Percentiles rank a stretch among this genome's conserved stretches.
These are phyloP conservation scores for Alnus glutinosa DNA, from an alignment of 306 rosid species.

Conservation along the genomic window DNA sequence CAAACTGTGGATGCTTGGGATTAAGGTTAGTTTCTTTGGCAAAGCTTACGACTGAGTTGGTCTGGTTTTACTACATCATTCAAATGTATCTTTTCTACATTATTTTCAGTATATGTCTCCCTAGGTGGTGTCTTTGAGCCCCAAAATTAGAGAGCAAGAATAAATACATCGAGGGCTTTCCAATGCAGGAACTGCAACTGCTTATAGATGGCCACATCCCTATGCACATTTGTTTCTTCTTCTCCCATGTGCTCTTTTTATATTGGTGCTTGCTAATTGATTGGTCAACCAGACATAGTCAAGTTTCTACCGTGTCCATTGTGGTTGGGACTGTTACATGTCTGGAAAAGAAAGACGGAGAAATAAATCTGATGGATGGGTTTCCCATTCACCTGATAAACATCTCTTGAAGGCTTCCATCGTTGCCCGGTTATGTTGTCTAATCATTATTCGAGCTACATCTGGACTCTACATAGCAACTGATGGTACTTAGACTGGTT, in stretches of 20 bases:
- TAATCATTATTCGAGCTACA: not conserved
- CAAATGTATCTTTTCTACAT: not conserved
- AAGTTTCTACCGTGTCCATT: not conserved
- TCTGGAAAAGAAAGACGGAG: conserved; percentile 1
- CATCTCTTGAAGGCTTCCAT: not conserved
- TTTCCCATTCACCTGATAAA: not conserved
- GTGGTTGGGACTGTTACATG: conserved; percentile 7
- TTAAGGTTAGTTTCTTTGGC: not conserved
- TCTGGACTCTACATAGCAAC: not conserved
- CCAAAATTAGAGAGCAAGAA: not conserved
- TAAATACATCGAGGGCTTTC: not conserved
- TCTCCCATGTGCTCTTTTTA: too few species aligned
- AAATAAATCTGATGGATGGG: not conserved
- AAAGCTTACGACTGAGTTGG: not conserved
- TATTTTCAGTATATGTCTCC: not conserved
- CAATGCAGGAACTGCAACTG: not conserved
- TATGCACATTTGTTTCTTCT: not conserved
- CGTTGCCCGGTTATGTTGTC: not conserved
- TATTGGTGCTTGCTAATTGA: too few species aligned
- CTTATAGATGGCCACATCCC: not conserved
- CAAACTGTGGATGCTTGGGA: not conserved
- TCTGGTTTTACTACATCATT: too few species aligned
- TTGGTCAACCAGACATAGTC: conserved; percentile 3
- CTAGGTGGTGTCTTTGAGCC: not conserved
- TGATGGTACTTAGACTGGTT: not conserved